These are phyloP conservation scores for Bipolaris bicolor DNA, from an alignment of 2,329 filamentous ascomycete species.

Conservation along the genomic window DNA sequence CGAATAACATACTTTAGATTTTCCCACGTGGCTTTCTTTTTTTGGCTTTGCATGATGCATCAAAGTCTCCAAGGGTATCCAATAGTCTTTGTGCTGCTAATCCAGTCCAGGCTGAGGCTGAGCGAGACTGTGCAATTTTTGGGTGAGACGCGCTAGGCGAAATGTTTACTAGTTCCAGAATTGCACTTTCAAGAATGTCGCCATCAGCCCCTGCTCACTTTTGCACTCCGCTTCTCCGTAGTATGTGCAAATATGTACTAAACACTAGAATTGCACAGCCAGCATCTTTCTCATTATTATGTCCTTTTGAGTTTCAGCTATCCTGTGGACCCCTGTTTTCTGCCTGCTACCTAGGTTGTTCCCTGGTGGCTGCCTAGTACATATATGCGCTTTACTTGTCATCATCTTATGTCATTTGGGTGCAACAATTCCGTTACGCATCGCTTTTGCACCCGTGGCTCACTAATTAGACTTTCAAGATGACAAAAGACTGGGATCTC, in stretches of 20 bases:
- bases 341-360: no score
- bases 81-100: not conserved
- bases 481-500: slow-evolving; percentile 43
- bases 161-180: not conserved
- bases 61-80: not conserved
- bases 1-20: not conserved
- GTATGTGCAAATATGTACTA: not conserved
- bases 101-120: not conserved
- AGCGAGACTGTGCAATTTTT: not conserved
- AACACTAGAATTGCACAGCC: not conserved
- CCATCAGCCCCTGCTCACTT: not conserved
- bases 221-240: slow-evolving; percentile 2
- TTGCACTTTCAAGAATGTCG: slow-evolving; percentile 13
- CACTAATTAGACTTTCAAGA: slow-evolving; percentile 7
- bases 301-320: not conserved
- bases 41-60: not conserved
- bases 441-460: no score
- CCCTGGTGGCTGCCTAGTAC: no score
- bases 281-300: not conserved
- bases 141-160: not conserved
- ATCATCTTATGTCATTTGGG: no score
- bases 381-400: no score
- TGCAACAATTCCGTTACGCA: no score
- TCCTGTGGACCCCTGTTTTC: not conserved
- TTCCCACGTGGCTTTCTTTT: not conserved